Percentiles rank a stretch among this genome's conserved stretches.
phyloP scores from a whole-genome alignment of 257 asterid species.

The Forsythia suspensa region DNA sequence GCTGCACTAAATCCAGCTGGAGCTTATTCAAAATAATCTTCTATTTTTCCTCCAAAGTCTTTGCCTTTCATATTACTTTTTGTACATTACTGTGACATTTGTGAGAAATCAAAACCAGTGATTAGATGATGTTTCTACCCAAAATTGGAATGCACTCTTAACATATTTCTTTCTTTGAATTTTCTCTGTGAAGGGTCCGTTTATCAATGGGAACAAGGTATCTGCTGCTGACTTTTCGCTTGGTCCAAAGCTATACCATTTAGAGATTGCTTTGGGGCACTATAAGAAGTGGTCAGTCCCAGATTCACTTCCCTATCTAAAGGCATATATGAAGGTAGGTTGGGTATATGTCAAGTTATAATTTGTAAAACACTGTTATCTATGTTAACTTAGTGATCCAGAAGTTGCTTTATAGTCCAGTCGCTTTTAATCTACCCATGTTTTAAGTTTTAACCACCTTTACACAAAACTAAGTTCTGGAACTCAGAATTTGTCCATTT shows the following conservation, averaged over 20 bases:
- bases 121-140: neutral
- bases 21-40: neutral
- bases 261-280: constrained; percentile 80
- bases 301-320: constrained; percentile 60
- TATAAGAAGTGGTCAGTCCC: constrained; percentile 90
- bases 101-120: neutral
- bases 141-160: neutral
- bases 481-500: neutral
- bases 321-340: constrained; percentile 83
- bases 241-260: constrained; percentile 94
- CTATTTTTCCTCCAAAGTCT: neutral
- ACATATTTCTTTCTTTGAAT: constrained; percentile 2
- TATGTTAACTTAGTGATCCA: neutral
- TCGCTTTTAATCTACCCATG: neutral
- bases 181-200: constrained; percentile 57
- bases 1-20: neutral
- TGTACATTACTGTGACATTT: constrained; percentile 5
- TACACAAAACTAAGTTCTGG: neutral
- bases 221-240: constrained; percentile 95
- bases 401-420: neutral
- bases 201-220: constrained; percentile 67
- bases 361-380: neutral
- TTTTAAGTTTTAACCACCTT: neutral
- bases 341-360: constrained; percentile 3
- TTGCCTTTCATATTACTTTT: neutral